Evolutionary conservation across 2,329 filamentous ascomycete species (phyloP), one percentile per base, ranked within the genome.

Genomic region (Cytospora piceae): DNA sequence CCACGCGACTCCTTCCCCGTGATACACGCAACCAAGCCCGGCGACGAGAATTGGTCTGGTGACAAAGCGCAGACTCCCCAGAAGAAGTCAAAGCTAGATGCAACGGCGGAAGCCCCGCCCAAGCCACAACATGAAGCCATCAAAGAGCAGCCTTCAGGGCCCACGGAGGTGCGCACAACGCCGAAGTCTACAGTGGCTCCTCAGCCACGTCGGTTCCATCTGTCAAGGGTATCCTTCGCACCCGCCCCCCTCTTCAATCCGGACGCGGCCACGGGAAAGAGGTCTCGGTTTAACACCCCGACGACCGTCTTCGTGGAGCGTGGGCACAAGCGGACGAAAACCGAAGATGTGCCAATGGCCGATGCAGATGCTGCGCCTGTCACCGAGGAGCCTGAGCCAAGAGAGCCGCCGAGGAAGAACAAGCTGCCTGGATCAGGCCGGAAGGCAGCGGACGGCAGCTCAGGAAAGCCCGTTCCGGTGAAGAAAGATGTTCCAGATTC

Each of bases 251-350:
- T 71, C 34, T 66, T 75, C 52, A 64, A 68, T 3, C 55, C 74
- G 7, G 76, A 77, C 1, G 64, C 77, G 6, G 56, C 53, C 55
- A 68, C 63, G n/a, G 77, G 77, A 20, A 85, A 83, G 73, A 78
- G 78, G 63, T 70, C 69, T 5, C 77, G 80, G 17, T 74, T 42
- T 11, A 66, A 78, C 39, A 75, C 75, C 4, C 76, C 61, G 11
- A 61, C 82, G n/a, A 79, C 84, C 9, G 76, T 87, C 2, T 88
- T 88, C 66, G 79, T 87, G 4, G 85, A 88, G 73, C 81, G 83
- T 14, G 81, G 77, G 56, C 77, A 78, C 58, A 75, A 75, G 61
- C 72, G 71, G 31, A 69, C 66, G 2, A 66, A 42, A 31, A 68
- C 66, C 9, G 62, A 67, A 31, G 66, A 67, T 54, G 67, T 65